Conservation (phyloP, 2,329 filamentous ascomycete genomes). For the Neopestalotiopsis sp. region DNA sequence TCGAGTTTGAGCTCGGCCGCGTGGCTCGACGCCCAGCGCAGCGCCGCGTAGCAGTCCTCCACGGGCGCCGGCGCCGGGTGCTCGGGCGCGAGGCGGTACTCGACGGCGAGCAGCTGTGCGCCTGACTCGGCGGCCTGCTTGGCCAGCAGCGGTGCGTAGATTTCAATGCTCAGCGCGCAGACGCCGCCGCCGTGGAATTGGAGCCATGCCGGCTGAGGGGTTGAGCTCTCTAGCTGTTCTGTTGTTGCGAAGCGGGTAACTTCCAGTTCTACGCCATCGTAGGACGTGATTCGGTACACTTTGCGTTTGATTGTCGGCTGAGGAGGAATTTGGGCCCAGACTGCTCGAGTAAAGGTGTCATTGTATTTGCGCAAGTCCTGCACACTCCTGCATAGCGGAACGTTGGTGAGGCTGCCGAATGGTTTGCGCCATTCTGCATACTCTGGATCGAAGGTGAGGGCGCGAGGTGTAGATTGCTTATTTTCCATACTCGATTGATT, state of each 20-base stretch:
- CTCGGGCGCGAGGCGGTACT: constrained; percentile 49
- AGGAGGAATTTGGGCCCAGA: constrained; percentile 19
- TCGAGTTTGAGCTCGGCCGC: constrained; percentile 39
- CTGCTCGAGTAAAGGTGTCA: constrained; percentile 21
- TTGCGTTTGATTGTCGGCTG: constrained; percentile 23
- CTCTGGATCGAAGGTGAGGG: constrained; percentile 24
- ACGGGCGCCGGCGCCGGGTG: constrained; percentile 39
- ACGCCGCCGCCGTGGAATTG: constrained; percentile 49
- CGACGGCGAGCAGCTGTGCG: constrained; percentile 42
- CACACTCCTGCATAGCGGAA: constrained; percentile 22
- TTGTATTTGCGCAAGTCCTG: constrained; percentile 24
- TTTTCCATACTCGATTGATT: not conserved
- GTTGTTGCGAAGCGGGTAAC: constrained; percentile 25
- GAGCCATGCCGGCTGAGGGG: constrained; percentile 33
- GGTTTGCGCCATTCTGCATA: constrained; percentile 24
- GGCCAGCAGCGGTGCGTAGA: constrained; percentile 31
- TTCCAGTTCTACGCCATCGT: constrained; percentile 25
- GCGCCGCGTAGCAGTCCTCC: constrained; percentile 41
- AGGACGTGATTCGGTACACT: constrained; percentile 20
- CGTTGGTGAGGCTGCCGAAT: constrained; percentile 19
- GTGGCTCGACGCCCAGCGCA: constrained; percentile 32
- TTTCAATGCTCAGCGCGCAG: constrained; percentile 35
- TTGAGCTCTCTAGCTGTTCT: constrained; percentile 20
- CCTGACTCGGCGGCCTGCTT: constrained; percentile 32
- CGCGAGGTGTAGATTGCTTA: not conserved